Base-by-base conservation (phyloP, 352 stramenopile species). In the Aphanomyces euteiches region DNA sequence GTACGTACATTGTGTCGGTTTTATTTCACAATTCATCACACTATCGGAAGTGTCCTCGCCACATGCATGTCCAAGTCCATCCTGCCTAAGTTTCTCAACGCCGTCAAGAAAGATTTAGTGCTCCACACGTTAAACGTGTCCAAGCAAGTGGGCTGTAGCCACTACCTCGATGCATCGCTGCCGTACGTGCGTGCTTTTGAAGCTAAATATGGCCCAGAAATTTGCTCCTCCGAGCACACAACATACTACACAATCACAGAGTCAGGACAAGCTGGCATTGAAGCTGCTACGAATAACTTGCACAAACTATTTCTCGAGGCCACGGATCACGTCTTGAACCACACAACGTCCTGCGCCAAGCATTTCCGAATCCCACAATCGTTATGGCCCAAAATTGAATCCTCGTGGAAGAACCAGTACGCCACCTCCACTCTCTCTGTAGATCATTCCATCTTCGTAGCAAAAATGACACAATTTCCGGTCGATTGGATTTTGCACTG, bases 401-500 rank as follows among this genome's bases (percentile, higher is more conserved):
- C 34, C 38, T 70, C 64, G 21, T 70, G 53, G 36, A 43, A 39
- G 6, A 8, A 19, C 5, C 47, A 61, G 47, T 63, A 70, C 53
- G 54, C 43, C 54, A 41, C 19, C 19, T 17, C n/a, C 6, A 8
- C 28, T 45, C 21, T 45, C 43, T 37, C 36, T 8, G 19, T 17
- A 21, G 7, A 36, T 36, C 15, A 37, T 17, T 37, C 17, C 28
- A 39, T 58, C 8, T 28, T 36, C 34, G 6, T 61, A 70, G 64
- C 38, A 61, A 70, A 61, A n/a, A 61, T 41, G 64, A 70, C 54
- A 70, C 47, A 2, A 53, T 70, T n/a, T 70, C 64, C 5, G 64
- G 64, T 3, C 48, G 64, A 63, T 61, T 70, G 8, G 64, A 70
- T 34, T 70, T 70, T 70, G 64, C 64, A 17, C 48, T 70, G 64